Evolutionary conservation across 2,329 filamentous ascomycete genomes (phyloP), one percentile per base, ranked within the genome.

Genomic region (Clarireedia hainanense): DNA sequence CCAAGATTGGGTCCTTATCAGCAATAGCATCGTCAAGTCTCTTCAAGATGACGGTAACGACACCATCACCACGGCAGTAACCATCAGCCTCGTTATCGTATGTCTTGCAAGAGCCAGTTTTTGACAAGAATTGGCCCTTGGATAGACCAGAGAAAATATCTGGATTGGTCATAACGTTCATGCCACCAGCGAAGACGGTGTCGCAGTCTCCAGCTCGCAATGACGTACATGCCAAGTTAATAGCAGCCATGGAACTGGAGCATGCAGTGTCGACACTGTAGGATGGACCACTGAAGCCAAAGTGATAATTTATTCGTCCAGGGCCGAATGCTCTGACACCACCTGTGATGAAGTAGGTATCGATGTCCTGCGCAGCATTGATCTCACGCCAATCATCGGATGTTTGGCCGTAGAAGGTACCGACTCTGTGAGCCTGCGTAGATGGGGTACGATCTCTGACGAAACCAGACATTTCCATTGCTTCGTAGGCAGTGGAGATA

Each of bases 401-500:
- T 12, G 59, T 63, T n/a, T 58, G 47, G 15, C 61, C 61, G 24
- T 59, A 57, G 26, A 61, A 63, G 6, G 58, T 49, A 36, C 61
- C 59, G 4, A 63, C 43, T n/a, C 60, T 56, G 7, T 63, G 57
- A 7, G 88, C 84, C 36, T 55, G 50, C 6, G 57, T 63, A n/a
- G 61, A 61, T 20, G 60, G 60, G 27, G 60, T 63, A 36, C 60
- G 50, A 43, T 63, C 58, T 40, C 48, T 56, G 3, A 56, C 40
- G 34, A 56, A 52, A 42, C 54, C 54, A 12, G 54, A 52, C 54
- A 56, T 56, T 55, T 49, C 47, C 47, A 49, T 49, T 20, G 88
- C 88, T 67, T 91, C 88, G 63, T 90, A 91, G 0, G 86, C 86
- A 3, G 87, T 90, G 14, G 84, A 81, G 34, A 92, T 73, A 2